Evolutionary conservation across 106 monocot genomes (phyloP).

Genomic region (Posidonia australis): DNA sequence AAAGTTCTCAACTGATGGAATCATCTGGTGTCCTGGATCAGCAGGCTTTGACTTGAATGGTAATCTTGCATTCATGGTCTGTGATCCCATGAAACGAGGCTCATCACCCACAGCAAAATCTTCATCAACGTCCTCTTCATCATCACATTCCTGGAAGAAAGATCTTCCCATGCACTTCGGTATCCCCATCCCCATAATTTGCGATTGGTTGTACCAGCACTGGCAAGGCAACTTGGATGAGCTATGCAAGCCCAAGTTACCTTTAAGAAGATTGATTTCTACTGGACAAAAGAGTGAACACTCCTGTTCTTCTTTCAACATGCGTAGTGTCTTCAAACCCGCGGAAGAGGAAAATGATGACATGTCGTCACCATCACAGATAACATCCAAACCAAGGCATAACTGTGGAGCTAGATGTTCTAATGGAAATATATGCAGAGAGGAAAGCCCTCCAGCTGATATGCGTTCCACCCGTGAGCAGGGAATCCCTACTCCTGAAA

Average conservation of each 20-base stretch:
- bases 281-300: slow-evolving; percentile 52
- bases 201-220: slow-evolving; percentile 88
- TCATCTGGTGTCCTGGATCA: slow-evolving; percentile 69
- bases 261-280: slow-evolving; percentile 49
- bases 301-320: slow-evolving; percentile 53
- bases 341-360: slow-evolving; percentile 36
- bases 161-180: slow-evolving; percentile 68
- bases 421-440: slow-evolving; percentile 16
- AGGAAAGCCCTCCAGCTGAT: slow-evolving; percentile 16
- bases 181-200: slow-evolving; percentile 75
- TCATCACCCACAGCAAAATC: slow-evolving; percentile 63
- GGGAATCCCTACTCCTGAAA: slow-evolving; percentile 44
- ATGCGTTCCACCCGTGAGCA: slow-evolving; percentile 28
- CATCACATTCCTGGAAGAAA: slow-evolving; percentile 40
- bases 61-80: slow-evolving; percentile 92
- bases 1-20: slow-evolving; percentile 68
- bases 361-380: slow-evolving; percentile 23
- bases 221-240: slow-evolving; percentile 96
- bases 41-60: slow-evolving; percentile 92
- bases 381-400: slow-evolving; percentile 24
- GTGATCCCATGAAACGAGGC: slow-evolving; percentile 94
- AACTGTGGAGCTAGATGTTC: slow-evolving; percentile 30
- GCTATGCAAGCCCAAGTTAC: slow-evolving; percentile 68
- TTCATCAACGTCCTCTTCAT: slow-evolving; percentile 56
- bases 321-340: slow-evolving; percentile 53